Evolutionary conservation across 345 rosid genomes (phyloP), one percentile per base, ranked within the genome.

Genomic region (Ceriops tagal): DNA sequence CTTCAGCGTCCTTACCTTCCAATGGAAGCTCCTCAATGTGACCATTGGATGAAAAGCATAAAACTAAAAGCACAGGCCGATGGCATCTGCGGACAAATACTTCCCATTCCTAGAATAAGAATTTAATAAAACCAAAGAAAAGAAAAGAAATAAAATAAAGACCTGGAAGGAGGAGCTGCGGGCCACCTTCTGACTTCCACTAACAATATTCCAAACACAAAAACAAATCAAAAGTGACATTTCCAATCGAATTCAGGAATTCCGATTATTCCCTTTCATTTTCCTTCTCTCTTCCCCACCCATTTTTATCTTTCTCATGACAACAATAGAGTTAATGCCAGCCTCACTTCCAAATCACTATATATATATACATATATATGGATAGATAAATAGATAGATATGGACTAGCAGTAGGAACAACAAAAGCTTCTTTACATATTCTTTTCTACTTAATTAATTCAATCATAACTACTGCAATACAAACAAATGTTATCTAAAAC

Each of bases 131-230:
- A 56, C 43, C 46, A n/a, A 28, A 57, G 59, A 58, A 56, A 26
- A 56, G 59, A 58, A 56, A 26, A 56, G 63, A 69, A 80, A 71
- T 61, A 26, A 21, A 3, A 24, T 24, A 11, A 39, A 11, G 13
- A 9, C 47, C 47, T 39, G 16, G 11, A 39, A 39, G 47, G 47
- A 11, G 15, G 16, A 10, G 30, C 53, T 49, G 82, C 80, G 95
- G 95, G 82, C 60, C 87, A 77, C 65, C 51, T 31, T 85, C 86
- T 87, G 91, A 84, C 87, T 84, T 87, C 97, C 98, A 91, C 98
- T 91, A 85, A 75, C 91, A 89, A 77, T 87, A 91, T 93, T 88
- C 96, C 88, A 78, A 83, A 87, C 78, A 84, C 78, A 82, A 24
- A 24, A 85, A 82, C 83, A 83, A 86, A 84, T 86, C 64, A 77